Percentiles rank a stretch among this genome's conserved stretches.
These are phyloP conservation scores for Dictyostelium firmibasis DNA, from an alignment of 78 protist genomes.

Conservation along the genomic window DNA sequence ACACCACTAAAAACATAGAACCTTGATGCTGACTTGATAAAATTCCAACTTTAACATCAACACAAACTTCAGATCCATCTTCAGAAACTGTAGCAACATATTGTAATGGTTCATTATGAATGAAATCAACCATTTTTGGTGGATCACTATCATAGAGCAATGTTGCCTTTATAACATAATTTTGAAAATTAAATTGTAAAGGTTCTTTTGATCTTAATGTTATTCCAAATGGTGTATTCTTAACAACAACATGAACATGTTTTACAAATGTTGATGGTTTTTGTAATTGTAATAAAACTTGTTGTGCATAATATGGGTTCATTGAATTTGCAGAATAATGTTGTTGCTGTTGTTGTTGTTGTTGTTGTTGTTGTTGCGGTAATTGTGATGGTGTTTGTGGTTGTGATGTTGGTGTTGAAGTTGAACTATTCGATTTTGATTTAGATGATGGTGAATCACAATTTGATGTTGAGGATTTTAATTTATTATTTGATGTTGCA, in stretches of 20 bases:
- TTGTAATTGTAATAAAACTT: conserved; percentile 7
- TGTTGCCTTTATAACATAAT: conserved; percentile 49
- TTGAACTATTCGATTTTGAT: not conserved
- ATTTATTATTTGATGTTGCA: not conserved
- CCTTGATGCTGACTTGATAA: conserved; percentile 73
- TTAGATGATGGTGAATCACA: not conserved
- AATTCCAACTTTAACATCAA: conserved; percentile 55
- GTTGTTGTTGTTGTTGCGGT: not conserved
- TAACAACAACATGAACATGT: conserved; percentile 76
- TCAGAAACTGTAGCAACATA: conserved; percentile 61
- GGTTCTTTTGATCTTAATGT: conserved; percentile 28
- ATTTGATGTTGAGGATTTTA: not conserved
- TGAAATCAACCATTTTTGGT: conserved; percentile 72
- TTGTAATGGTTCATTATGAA: conserved; percentile 72
- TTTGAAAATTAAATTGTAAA: conserved; percentile 33
- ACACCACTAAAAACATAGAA: conserved; percentile 44
- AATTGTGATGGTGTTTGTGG: not conserved
- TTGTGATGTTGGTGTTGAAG: not conserved
- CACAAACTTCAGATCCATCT: conserved; percentile 54
- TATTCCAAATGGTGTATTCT: conserved; percentile 71
- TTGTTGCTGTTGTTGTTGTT: not conserved
- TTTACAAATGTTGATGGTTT: conserved; percentile 39
- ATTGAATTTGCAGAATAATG: not conserved
- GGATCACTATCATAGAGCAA: conserved; percentile 72
- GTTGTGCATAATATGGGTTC: conserved; percentile 39